Evolutionary conservation across 2,329 filamentous ascomycete genomes (phyloP).

Genomic region (Macrophomina phaseolina): DNA sequence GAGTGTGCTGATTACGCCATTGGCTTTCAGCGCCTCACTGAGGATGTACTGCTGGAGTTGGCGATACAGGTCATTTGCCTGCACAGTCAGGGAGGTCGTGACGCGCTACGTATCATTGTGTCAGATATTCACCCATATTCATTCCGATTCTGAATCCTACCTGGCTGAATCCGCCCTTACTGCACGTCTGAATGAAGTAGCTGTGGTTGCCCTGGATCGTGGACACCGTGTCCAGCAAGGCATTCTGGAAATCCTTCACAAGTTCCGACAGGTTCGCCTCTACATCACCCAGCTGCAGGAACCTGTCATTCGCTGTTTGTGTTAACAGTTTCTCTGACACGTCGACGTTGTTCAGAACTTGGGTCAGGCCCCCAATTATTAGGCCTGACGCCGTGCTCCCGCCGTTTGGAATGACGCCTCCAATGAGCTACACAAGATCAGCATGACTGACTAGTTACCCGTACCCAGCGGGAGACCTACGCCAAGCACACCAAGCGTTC

Average conservation of each 20-base stretch:
- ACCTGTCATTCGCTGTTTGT: constrained; percentile 2
- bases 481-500: constrained; percentile 8
- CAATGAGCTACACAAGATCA: background rate
- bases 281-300: constrained; percentile 4
- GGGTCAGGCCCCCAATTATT: constrained; percentile 8
- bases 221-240: background rate
- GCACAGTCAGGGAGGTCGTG: constrained; percentile 5
- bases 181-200: constrained; percentile 1
- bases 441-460: background rate
- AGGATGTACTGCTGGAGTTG: constrained; percentile 6
- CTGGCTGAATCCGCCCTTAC: constrained; percentile 9
- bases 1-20: background rate
- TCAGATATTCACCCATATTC: background rate
- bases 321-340: constrained; percentile 18
- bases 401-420: constrained; percentile 7
- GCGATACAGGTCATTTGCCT: constrained; percentile 2
- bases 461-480: background rate
- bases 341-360: constrained; percentile 13
- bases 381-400: constrained; percentile 12
- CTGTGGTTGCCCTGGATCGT: constrained; percentile 12
- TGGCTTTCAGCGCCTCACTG: constrained; percentile 3
- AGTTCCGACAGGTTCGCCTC: constrained; percentile 10
- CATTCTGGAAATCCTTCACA: constrained; percentile 6
- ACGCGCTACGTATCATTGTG: background rate
- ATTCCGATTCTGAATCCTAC: background rate